These are phyloP conservation scores for Galerina sulciceps DNA, from an alignment of 768 basidiomycete species.

Conservation along the genomic window DNA sequence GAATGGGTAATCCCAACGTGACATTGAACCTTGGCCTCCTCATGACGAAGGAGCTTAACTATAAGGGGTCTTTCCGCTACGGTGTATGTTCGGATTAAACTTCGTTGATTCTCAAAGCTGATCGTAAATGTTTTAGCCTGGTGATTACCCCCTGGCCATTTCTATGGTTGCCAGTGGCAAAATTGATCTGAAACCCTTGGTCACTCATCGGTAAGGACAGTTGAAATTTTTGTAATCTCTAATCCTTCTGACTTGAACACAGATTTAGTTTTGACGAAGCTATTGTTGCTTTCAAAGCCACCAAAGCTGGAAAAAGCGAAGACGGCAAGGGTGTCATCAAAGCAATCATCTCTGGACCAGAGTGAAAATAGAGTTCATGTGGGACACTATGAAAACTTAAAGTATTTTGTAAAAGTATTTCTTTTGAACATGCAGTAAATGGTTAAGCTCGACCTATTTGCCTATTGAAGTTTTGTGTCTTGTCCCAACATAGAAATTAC, in stretches of 20 bases:
- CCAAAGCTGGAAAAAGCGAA: conserved; percentile 75
- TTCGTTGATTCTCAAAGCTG: neutral
- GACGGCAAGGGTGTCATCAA: conserved; percentile 92
- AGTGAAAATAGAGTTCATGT: conserved; percentile 10
- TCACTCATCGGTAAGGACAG: conserved; percentile 76
- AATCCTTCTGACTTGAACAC: conserved; percentile 10
- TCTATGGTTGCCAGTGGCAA: conserved; percentile 81
- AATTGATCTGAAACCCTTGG: conserved; percentile 85
- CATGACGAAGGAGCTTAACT: conserved; percentile 75
- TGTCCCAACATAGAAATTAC: neutral
- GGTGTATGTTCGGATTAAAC: conserved; percentile 49
- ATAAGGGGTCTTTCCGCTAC: conserved; percentile 94
- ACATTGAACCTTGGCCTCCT: conserved; percentile 72
- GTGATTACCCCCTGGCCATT: conserved; percentile 86
- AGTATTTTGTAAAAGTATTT: conserved; percentile 5
- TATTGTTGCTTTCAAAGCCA: conserved; percentile 80
- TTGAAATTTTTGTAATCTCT: neutral
- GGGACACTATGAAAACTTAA: neutral
- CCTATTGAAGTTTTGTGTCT: neutral
- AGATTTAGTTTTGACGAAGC: conserved; percentile 83
- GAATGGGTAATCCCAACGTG: conserved; percentile 83
- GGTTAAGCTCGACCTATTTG: neutral
- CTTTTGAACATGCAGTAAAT: too few species aligned
- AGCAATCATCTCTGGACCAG: conserved; percentile 85
- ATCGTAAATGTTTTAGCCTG: conserved; percentile 53